Conservation (phyloP, 129 eudicot genomes). For the Flaveria robusta region DNA sequence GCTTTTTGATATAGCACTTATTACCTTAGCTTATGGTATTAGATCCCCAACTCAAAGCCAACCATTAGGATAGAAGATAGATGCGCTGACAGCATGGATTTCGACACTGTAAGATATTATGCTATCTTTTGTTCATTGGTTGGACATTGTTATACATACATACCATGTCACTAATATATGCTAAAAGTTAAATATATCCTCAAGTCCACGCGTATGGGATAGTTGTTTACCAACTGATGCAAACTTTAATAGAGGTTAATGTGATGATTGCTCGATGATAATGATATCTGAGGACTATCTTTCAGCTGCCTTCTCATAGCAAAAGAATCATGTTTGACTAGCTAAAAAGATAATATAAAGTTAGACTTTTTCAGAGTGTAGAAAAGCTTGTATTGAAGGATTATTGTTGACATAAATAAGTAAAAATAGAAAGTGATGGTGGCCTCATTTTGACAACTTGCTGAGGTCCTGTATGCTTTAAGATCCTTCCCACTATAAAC, state of each 20-base stretch:
- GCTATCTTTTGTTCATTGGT: slow-evolving; percentile 28
- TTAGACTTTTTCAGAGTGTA: slow-evolving; percentile 18
- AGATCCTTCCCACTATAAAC: slow-evolving; percentile 46
- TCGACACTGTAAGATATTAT: slow-evolving; percentile 42
- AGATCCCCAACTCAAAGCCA: slow-evolving; percentile 44
- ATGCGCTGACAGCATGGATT: slow-evolving; percentile 46
- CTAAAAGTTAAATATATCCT: slow-evolving; percentile 2
- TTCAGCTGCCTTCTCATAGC: slow-evolving; percentile 27
- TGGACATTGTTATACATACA: slow-evolving; percentile 28
- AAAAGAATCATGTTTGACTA: slow-evolving; percentile 37
- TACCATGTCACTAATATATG: slow-evolving; percentile 19
- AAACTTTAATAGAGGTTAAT: slow-evolving; percentile 18
- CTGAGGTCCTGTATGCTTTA: slow-evolving; percentile 28
- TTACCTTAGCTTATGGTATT: slow-evolving; percentile 52
- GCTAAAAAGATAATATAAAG: slow-evolving; percentile 26
- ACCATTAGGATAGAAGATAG: slow-evolving; percentile 57
- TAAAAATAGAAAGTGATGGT: slow-evolving; percentile 25
- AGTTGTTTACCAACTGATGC: slow-evolving; percentile 14
- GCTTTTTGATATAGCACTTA: slow-evolving; percentile 39
- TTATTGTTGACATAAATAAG: slow-evolving; percentile 26
- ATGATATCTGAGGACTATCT: slow-evolving; percentile 30
- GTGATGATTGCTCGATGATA: neutral
- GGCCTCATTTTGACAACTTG: slow-evolving; percentile 46
- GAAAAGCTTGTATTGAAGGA: slow-evolving; percentile 13
- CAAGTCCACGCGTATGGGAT: slow-evolving; percentile 13